phyloP scores from a whole-genome alignment of 257 asterid genomes.

The Lycium barbarum region DNA sequence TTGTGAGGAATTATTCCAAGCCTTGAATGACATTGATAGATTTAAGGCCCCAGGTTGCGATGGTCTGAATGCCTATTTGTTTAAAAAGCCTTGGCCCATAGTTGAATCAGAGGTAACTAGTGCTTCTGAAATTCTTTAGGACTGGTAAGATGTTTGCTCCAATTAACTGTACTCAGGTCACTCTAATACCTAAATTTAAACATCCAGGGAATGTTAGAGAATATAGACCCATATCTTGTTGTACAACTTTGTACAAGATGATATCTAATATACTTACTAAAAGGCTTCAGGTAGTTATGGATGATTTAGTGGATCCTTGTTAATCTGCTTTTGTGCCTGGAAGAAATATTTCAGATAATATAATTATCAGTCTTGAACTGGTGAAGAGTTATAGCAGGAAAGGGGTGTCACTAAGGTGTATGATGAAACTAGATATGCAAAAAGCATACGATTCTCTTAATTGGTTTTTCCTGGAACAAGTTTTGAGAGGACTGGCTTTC shows the following conservation, averaged over 20 bases:
- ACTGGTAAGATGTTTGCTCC: neutral
- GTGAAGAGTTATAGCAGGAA: too few species aligned
- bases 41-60: too few species aligned
- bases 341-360: too few species aligned
- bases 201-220: neutral
- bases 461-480: neutral
- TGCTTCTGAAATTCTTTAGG: too few species aligned
- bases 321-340: neutral
- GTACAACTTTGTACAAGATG: neutral
- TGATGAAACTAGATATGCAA: neutral
- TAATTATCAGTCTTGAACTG: neutral
- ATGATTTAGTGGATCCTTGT: neutral
- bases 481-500: neutral
- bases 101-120: too few species aligned
- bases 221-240: neutral
- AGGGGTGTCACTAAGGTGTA: too few species aligned
- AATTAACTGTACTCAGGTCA: neutral
- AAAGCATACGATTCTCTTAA: too few species aligned
- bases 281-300: neutral
- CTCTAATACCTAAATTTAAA: neutral
- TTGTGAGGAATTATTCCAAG: too few species aligned
- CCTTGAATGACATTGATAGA: too few species aligned
- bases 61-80: neutral
- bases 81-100: neutral
- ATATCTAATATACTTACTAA: neutral